Base-by-base conservation (phyloP, 345 rosid genomes). In the Citrus inodora region DNA sequence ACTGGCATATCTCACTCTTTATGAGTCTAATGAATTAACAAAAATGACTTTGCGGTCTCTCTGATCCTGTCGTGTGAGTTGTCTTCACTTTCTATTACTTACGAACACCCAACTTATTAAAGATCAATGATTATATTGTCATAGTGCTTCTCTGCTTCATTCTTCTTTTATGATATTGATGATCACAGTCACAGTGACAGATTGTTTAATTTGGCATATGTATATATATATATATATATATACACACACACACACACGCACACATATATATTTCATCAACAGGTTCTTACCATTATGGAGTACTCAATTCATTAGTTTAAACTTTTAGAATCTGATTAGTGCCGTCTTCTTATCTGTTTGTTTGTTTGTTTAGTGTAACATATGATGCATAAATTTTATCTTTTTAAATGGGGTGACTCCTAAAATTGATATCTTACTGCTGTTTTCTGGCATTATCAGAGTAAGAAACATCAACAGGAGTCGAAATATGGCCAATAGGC, bases 401-500 rank as follows among this genome's bases (percentile, higher is more conserved):
- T 64, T 64, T 9, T 19, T 64, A 21, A 30, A 32, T 17, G 24
- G 21, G 13, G 46, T n/a, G 19, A 42, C 72, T 40, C 32, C 55
- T 40, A 68, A n/a, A 68, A n/a, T 46, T 14, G 56, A 69, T 10
- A 25, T 19, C 27, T 27, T 9, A 3, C 1, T 46, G 17, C 17
- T 51, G 53, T 70, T 42, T 28, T 28, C 37, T 0, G 35, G 35
- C 51, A 46, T 46, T 46, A 32, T 71, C 55, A 53, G 61, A 21
- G 2, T 17, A 51, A 53, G 17, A 53, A 53, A 21, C 33, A 4
- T 53, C 37, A 53, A 21, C 63, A 17, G 4, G 27, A 30, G 40
- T 1, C 42, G 4, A 30, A 72, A 58, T 24, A 83, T 83, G 83
- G 77, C 83, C 25, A 67, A 74, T 17, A 70, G 30, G 71, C 16